phyloP scores from a whole-genome alignment of 257 asterid species.

The Jacaranda mimosifolia region DNA sequence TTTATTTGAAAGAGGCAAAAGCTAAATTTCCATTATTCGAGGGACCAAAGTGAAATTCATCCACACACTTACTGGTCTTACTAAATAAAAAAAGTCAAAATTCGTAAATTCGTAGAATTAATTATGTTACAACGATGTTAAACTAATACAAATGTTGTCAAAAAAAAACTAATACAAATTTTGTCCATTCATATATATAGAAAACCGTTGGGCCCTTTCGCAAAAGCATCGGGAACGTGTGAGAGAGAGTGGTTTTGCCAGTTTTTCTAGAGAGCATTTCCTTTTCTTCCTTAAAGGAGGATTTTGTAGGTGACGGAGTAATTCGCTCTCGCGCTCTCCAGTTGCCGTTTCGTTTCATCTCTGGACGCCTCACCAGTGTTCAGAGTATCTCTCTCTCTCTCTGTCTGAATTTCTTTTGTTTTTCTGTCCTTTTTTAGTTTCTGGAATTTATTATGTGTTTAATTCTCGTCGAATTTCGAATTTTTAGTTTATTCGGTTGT shows the following conservation, averaged over 20 bases:
- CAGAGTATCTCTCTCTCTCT: slow-evolving; percentile 48
- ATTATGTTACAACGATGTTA: too few species aligned
- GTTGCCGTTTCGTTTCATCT: slow-evolving; percentile 61
- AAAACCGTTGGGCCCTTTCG: neutral
- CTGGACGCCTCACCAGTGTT: slow-evolving; percentile 85
- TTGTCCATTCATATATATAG: neutral
- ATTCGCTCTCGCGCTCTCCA: slow-evolving; percentile 56
- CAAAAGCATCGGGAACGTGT: slow-evolving; percentile 1
- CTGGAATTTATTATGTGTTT: neutral
- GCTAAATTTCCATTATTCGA: too few species aligned
- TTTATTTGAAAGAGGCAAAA: too few species aligned
- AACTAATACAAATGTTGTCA: too few species aligned
- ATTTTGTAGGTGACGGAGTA: slow-evolving; percentile 34
- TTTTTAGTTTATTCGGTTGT: neutral
- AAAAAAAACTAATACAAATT: too few species aligned
- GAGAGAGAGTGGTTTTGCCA: neutral
- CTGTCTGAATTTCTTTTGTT: neutral
- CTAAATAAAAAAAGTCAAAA: too few species aligned
- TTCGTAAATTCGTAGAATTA: too few species aligned
- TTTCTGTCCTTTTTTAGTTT: neutral
- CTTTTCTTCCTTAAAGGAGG: neutral
- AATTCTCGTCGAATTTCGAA: neutral
- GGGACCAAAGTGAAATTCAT: too few species aligned
- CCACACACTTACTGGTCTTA: too few species aligned
- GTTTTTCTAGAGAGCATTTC: neutral